Percentiles rank a stretch among this genome's conserved stretches.
Conservation (phyloP, 306 rosid genomes). For the Pyrus pyrifolia region DNA sequence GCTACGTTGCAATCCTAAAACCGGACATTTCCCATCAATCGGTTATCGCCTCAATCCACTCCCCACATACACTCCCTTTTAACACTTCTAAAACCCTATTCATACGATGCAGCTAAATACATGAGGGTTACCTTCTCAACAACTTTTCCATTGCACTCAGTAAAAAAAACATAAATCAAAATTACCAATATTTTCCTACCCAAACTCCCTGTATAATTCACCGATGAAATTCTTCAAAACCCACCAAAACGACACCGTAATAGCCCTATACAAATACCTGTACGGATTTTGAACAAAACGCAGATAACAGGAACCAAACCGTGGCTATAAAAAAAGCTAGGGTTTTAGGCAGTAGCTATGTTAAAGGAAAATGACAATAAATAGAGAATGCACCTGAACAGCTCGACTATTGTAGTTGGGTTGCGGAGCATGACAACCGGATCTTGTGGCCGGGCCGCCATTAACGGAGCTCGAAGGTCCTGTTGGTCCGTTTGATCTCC, state of each 20-base stretch:
- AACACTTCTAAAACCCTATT: neutral
- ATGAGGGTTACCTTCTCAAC: neutral
- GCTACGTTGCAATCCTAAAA: neutral
- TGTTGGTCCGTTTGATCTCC: constrained; percentile 47
- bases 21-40: neutral
- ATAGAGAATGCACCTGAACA: constrained; percentile 50
- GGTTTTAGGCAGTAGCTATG: constrained; percentile 32
- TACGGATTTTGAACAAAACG: neutral
- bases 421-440: constrained; percentile 28
- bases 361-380: neutral
- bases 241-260: neutral
- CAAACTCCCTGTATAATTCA: neutral
- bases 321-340: constrained; percentile 19
- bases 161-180: neutral
- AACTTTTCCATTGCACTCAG: neutral
- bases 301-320: neutral
- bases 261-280: neutral
- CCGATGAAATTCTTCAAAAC: neutral
- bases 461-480: constrained; percentile 37
- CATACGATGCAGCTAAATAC: neutral
- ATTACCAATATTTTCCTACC: neutral
- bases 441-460: constrained; percentile 28
- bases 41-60: neutral
- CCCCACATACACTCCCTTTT: neutral
- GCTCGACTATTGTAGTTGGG: constrained; percentile 57